These are phyloP conservation scores for Saraca asoca DNA, from an alignment of 331 rosid genomes.

Conservation along the genomic window DNA sequence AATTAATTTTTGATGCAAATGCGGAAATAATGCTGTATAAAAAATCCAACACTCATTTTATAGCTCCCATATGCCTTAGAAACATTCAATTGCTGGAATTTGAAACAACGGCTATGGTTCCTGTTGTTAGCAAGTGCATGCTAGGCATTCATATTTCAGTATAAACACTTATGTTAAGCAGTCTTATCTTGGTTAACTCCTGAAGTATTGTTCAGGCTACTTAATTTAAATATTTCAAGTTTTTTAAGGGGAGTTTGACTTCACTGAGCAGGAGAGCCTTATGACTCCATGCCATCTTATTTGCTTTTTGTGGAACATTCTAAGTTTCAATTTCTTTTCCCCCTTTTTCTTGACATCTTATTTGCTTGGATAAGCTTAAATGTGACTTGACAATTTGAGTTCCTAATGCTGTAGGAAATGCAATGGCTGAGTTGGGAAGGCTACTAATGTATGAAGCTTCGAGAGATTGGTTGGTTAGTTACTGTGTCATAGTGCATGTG, in stretches of 20 bases:
- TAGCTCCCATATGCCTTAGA: neutral
- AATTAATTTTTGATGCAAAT: conserved; percentile 2
- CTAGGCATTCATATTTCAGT: conserved; percentile 1
- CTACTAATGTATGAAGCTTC: conserved; percentile 90
- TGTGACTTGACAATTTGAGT: conserved; percentile 23
- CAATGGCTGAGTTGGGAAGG: conserved; percentile 98
- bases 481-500: conserved; percentile 10
- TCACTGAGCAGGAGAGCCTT: neutral
- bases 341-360: neutral
- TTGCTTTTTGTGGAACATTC: conserved; percentile 18
- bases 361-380: neutral
- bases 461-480: conserved; percentile 96
- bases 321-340: neutral
- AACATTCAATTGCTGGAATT: neutral
- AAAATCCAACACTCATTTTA: neutral
- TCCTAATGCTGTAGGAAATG: conserved; percentile 63
- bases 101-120: neutral
- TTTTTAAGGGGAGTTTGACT: conserved; percentile 1
- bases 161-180: neutral
- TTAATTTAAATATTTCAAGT: neutral
- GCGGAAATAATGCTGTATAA: conserved; percentile 3
- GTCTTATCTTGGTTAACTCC: neutral
- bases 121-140: neutral
- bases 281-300: neutral
- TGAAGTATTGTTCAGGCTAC: conserved; percentile 4